These are phyloP conservation scores for Rugosomyces carneus DNA, from an alignment of 1,284 basidiomycete species.

Conservation along the genomic window DNA sequence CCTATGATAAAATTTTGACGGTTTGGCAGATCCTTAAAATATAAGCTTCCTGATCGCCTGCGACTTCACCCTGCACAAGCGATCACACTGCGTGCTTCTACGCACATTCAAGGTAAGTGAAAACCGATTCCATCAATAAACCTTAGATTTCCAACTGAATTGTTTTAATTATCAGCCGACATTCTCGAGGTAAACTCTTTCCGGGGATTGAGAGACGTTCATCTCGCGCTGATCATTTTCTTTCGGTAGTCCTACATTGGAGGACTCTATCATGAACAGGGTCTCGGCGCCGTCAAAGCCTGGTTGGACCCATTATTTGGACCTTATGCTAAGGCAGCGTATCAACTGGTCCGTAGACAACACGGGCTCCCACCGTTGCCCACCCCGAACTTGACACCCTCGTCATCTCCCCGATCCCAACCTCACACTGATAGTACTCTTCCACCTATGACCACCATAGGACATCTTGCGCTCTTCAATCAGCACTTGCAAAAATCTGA, in stretches of 20 bases:
- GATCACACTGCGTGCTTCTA: constrained; percentile 57
- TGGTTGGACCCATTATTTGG: constrained; percentile 60
- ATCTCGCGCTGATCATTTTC: background rate
- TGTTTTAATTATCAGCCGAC: constrained; percentile 43
- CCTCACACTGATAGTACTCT: constrained; percentile 8
- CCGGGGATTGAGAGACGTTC: background rate
- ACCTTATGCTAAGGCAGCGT: constrained; percentile 57
- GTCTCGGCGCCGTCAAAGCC: constrained; percentile 42
- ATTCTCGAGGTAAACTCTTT: constrained; percentile 56
- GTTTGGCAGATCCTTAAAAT: constrained; percentile 49
- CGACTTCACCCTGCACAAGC: constrained; percentile 64
- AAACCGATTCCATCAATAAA: background rate
- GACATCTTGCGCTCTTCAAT: constrained; percentile 72
- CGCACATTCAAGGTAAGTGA: constrained; percentile 56
- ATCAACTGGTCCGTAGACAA: constrained; percentile 53
- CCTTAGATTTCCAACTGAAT: constrained; percentile 4
- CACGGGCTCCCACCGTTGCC: constrained; percentile 45
- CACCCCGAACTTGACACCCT: constrained; percentile 20
- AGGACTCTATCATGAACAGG: constrained; percentile 63
- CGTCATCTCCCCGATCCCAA: constrained; percentile 4
- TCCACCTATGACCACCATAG: constrained; percentile 33
- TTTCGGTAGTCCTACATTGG: constrained; percentile 63
- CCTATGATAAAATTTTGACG: constrained; percentile 2
- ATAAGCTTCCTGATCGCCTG: constrained; percentile 53
- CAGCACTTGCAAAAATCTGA: constrained; percentile 58